Percentiles rank a stretch among this genome's conserved stretches.
phyloP scores from a whole-genome alignment of 2,329 filamentous ascomycete species.

The Monilinia polystroma region DNA sequence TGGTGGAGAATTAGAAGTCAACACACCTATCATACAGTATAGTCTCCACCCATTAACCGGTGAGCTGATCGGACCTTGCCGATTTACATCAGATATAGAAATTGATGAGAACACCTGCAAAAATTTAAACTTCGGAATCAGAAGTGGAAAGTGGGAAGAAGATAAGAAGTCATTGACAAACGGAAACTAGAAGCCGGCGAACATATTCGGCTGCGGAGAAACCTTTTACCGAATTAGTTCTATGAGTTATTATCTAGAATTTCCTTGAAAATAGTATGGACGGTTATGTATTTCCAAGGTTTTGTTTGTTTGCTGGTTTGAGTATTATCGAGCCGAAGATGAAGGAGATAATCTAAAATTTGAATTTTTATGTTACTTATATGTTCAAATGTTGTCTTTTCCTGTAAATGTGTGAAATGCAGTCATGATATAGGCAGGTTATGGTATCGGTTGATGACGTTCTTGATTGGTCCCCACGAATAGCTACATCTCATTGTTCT shows the following conservation, averaged over 20 bases:
- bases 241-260: not conserved
- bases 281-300: not conserved
- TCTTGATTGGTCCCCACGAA: conserved; percentile 3
- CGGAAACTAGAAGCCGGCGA: not conserved
- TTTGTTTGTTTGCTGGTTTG: not conserved
- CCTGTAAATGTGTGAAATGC: not conserved
- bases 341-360: not conserved
- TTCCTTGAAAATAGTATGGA: not conserved
- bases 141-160: conserved; percentile 3
- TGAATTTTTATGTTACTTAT: too few species aligned
- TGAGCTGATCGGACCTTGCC: conserved; percentile 1
- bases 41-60: not conserved
- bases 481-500: conserved; percentile 15
- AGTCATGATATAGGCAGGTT: not conserved
- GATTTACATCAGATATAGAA: not conserved
- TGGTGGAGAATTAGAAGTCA: not conserved
- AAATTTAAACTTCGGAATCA: not conserved
- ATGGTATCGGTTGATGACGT: not conserved
- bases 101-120: not conserved
- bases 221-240: not conserved
- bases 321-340: not conserved
- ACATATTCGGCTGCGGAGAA: not conserved
- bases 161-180: conserved; percentile 6
- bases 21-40: not conserved
- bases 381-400: not conserved